A percentile compares a stretch with the other conserved stretches of the same genome.
These are phyloP conservation scores for Euclidium syriacum DNA, from an alignment of 345 rosid species.

Conservation along the genomic window DNA sequence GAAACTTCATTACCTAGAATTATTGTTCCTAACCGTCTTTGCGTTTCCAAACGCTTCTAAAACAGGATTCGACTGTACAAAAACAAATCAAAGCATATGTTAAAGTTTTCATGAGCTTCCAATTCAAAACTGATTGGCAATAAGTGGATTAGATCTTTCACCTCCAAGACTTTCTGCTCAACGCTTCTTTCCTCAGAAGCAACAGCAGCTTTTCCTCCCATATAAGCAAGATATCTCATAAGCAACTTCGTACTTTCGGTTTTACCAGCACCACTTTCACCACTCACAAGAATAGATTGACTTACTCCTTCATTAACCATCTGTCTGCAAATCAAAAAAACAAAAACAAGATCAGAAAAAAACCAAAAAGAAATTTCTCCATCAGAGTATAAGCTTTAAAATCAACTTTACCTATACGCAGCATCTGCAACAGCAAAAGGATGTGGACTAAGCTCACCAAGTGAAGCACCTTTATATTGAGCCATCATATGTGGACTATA, in stretches of 20 bases:
- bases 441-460: slow-evolving; percentile 98
- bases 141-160: too few species aligned
- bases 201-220: slow-evolving; percentile 97
- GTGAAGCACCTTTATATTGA: slow-evolving; percentile 88
- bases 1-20: slow-evolving; percentile 66
- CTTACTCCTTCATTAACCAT: slow-evolving; percentile 89
- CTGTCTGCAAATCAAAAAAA: slow-evolving; percentile 44
- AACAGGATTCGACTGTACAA: slow-evolving; percentile 93
- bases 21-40: slow-evolving; percentile 94
- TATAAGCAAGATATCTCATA: slow-evolving; percentile 96
- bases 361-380: too few species aligned
- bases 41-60: slow-evolving; percentile 99
- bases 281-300: slow-evolving; percentile 93
- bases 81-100: slow-evolving; percentile 8
- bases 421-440: slow-evolving; percentile 99
- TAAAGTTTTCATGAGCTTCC: too few species aligned
- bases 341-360: too few species aligned
- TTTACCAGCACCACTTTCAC: slow-evolving; percentile 99
- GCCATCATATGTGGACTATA: slow-evolving; percentile 97
- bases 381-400: neutral
- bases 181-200: slow-evolving; percentile 88
- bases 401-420: slow-evolving; percentile 69
- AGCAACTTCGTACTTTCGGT: slow-evolving; percentile 97
- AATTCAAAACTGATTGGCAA: too few species aligned
- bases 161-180: slow-evolving; percentile 99